These are phyloP conservation scores for Urostyla sp. DNA, from an alignment of 73 alveolate genomes.

Conservation along the genomic window DNA sequence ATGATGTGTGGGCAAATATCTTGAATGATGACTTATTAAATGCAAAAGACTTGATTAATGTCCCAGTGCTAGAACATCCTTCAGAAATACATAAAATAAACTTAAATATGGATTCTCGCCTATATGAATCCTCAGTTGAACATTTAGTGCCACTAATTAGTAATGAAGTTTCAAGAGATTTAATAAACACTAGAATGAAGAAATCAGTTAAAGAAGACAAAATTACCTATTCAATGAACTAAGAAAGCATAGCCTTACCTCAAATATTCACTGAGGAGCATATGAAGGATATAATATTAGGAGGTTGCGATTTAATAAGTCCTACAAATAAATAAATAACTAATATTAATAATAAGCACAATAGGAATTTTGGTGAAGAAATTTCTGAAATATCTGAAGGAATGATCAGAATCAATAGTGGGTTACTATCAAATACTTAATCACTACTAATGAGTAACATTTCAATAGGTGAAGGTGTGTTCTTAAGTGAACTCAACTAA, in stretches of 20 bases:
- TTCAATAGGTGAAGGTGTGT: constrained; percentile 28
- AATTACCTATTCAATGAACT: constrained; percentile 43
- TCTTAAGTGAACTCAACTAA: constrained; percentile 49
- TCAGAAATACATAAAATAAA: constrained; percentile 59
- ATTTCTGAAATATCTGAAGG: constrained; percentile 31
- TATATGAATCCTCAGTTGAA: constrained; percentile 64
- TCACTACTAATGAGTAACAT: constrained; percentile 21
- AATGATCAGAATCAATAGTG: not conserved
- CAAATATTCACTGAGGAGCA: constrained; percentile 39
- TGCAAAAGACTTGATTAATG: constrained; percentile 64
- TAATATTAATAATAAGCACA: not conserved
- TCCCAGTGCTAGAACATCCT: constrained; percentile 67
- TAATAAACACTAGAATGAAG: not conserved
- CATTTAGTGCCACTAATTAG: constrained; percentile 23
- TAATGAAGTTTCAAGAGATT: not conserved
- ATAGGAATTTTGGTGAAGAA: constrained; percentile 12
- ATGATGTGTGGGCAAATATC: constrained; percentile 74
- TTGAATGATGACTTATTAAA: constrained; percentile 60
- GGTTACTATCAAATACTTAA: constrained; percentile 11
- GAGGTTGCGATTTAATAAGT: constrained; percentile 11
- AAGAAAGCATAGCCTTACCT: constrained; percentile 24
- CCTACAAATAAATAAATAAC: not conserved
- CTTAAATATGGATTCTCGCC: constrained; percentile 56
- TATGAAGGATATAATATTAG: constrained; percentile 28
- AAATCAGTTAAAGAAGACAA: constrained; percentile 36